Evolutionary conservation across 768 basidiomycete genomes (phyloP), one percentile per base, ranked within the genome.

Genomic region (Xanthoconium stramineum): DNA sequence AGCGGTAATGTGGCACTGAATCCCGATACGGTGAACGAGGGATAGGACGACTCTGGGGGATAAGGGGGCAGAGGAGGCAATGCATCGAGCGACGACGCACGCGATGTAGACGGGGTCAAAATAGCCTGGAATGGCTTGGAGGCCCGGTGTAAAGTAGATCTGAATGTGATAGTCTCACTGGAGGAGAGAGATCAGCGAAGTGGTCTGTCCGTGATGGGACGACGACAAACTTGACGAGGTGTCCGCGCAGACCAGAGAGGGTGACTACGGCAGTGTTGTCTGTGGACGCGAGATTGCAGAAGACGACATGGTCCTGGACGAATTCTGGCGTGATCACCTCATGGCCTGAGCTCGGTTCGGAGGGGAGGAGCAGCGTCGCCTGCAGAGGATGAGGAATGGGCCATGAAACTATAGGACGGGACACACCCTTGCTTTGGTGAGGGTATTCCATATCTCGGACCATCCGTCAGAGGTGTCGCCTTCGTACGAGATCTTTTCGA

Each of bases 351-450:
- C 75, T 66, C 44, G 80, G 76, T 48, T 90, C 88, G 3, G 83
- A 69, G 1, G 95, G 95, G 1, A 98, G 77, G 15, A 98, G 74
- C 12, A 99, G 67, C 0, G 89, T 86, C 4, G 89, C 88, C 93
- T 96, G 64, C 3, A 57, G 29, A 35, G 17, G 35, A 35, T 56
- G 45, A 68, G 51, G 28, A 4, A 30, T n/a, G 43, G 7, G 30
- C 10, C 1, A 13, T 17, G 6, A 24, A 28, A 37, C 19, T 30
- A 24, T 8, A 14, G n/a, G 45, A 45, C 40, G 29, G 56, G 29
- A 72, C 79, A 44, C 61, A 87, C 91, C 83, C 88, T 90, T 17
- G 86, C 84, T 24, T 75, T 75, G 3, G 81, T 80, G 47, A 93
- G 64, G 2, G 81, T 77, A 50, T 66, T 75, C 85, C 86, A 89